phyloP scores from a whole-genome alignment of 2,329 filamentous ascomycete genomes.

The Sordariomycetes sp. region DNA sequence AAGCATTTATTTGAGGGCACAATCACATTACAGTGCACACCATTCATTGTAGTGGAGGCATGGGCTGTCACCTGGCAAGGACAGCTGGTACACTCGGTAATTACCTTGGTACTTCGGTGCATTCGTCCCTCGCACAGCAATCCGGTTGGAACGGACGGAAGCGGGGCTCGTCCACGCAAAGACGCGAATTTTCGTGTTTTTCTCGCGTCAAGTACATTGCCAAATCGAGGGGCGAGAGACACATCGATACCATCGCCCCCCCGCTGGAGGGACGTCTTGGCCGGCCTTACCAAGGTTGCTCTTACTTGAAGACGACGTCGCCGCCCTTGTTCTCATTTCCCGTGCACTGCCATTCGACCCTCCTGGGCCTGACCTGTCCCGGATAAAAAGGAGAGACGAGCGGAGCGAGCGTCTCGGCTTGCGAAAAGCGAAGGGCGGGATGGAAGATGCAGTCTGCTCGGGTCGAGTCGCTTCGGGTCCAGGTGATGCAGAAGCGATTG shows the following conservation, averaged over 20 bases:
- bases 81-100: background rate
- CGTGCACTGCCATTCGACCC: too few species aligned
- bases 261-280: too few species aligned
- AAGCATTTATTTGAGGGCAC: too few species aligned
- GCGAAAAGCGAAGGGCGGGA: background rate
- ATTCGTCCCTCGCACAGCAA: background rate
- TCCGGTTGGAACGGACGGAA: background rate
- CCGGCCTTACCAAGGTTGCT: too few species aligned
- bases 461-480: background rate
- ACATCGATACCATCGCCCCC: too few species aligned
- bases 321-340: too few species aligned
- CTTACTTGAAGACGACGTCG: too few species aligned
- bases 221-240: background rate
- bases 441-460: background rate
- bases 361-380: too few species aligned
- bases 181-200: background rate
- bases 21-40: too few species aligned
- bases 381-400: background rate
- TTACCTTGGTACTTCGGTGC: background rate
- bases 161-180: background rate
- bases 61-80: too few species aligned
- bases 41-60: too few species aligned
- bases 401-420: background rate
- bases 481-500: background rate
- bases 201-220: background rate